Conservation (phyloP, 495 filamentous ascomycete genomes). For the Aspergillus cristatus region DNA sequence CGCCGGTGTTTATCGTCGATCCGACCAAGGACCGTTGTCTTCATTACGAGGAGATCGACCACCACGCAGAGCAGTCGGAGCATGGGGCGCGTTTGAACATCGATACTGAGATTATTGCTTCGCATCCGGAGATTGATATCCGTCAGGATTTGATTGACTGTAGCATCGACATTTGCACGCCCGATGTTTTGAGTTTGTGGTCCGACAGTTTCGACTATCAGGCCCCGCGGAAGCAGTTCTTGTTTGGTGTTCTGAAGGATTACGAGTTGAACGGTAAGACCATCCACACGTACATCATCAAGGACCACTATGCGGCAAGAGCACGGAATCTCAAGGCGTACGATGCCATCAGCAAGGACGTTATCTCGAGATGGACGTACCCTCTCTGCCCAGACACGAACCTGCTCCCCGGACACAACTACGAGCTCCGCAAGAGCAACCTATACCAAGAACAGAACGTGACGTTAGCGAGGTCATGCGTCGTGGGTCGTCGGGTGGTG, state of each 20-base stretch:
- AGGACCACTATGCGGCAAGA: constrained; percentile 67
- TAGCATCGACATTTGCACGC: constrained; percentile 95
- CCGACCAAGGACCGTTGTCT: constrained; percentile 71
- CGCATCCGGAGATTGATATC: constrained; percentile 61
- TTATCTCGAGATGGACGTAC: constrained; percentile 83
- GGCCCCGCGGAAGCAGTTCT: constrained; percentile 73
- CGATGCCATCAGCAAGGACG: constrained; percentile 79
- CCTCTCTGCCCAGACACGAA: constrained; percentile 91
- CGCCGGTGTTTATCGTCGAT: constrained; percentile 81
- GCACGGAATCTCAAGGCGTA: constrained; percentile 82
- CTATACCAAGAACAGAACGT: constrained; percentile 66
- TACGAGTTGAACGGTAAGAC: constrained; percentile 95
- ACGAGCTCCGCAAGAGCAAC: constrained; percentile 53
- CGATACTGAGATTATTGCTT: constrained; percentile 60
- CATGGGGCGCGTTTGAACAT: constrained; percentile 51
- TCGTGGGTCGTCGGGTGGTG: constrained; percentile 55
- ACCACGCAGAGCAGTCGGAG: constrained; percentile 24
- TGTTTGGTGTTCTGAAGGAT: constrained; percentile 89
- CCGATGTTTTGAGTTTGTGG: constrained; percentile 89
- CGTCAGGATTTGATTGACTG: constrained; percentile 88
- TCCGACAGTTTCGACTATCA: constrained; percentile 97
- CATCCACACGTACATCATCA: constrained; percentile 81
- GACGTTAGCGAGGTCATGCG: constrained; percentile 60
- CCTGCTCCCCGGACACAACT: constrained; percentile 64
- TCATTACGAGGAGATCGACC: constrained; percentile 76